Base-by-base conservation (phyloP, 148 eudicot genomes). In the Heliamphora exappendiculata region DNA sequence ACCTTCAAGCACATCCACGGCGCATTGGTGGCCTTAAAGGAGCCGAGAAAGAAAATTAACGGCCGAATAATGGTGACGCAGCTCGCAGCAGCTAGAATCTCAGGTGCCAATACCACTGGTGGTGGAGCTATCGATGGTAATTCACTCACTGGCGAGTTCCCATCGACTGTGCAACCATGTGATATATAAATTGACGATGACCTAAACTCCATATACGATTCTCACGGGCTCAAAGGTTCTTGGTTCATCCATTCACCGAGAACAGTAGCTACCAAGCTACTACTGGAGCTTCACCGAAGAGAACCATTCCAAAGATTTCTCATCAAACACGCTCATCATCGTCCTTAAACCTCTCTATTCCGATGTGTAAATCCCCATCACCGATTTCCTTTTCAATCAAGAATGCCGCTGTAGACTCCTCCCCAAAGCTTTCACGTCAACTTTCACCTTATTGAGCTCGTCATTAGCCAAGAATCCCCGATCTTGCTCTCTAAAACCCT, bases 51-150 rank as follows among this genome's bases (percentile, higher is more conserved):
- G 91, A 84, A 83, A 63, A 92, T 94, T 54, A 95, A 91, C 49
- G 97, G 98, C 14, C 78, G 98, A 26, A 89, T 94, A 82, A 91
- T 93, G 13, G 96, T 89, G 1, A 83, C 97, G 14, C 93, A 89
- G 49, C 85, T 92, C 12, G 98, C 98, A 0, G 81, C 93, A 0
- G 85, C 86, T 3, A 88, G 89, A 1, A 64, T 28, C 57, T 77
- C 76, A 0, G 80, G 87, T 0, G n/a, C n/a, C n/a, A n/a, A n/a
- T n/a, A n/a, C n/a, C n/a, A n/a, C n/a, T n/a, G n/a, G n/a, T n/a
- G n/a, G n/a, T n/a, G n/a, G n/a, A n/a, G n/a, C n/a, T n/a, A n/a
- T n/a, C n/a, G n/a, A n/a, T n/a, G n/a, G n/a, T n/a, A n/a, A n/a
- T n/a, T n/a, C n/a, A n/a, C n/a, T n/a, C n/a, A n/a, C n/a, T n/a